Base-by-base conservation (phyloP, 2,329 filamentous ascomycete species). In the Talaromyces funiculosus region DNA sequence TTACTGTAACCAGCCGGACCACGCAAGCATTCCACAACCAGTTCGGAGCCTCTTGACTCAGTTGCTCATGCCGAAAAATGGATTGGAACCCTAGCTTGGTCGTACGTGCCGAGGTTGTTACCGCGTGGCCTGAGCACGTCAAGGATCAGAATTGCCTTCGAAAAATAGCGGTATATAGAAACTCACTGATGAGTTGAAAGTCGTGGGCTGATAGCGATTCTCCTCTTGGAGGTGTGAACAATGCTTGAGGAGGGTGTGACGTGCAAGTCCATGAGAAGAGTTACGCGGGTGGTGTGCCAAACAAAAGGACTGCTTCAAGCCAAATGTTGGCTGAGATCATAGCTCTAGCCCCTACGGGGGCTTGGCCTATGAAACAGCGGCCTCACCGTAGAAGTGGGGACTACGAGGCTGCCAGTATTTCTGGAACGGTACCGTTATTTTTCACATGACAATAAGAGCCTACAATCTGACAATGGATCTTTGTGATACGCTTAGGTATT, bases 261-360 rank as follows among this genome's bases (percentile, higher is more conserved):
- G 16, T 49, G 26, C 16, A 49, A 49, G 24, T 29, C 18, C 26
- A 18, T 16, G 14, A 49, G 16, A 29, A 49, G 26, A 49, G 31
- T 49, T 49, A 20, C 18, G n/a, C 9, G 24, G 43, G 42, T 26
- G 22, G 22, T 26, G 24, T 51, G 47, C 47, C 20, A 54, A 40
- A 40, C 20, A 24, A 20, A 24, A 33, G 33, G 18, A 54, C n/a
- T 53, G 31, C 40, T 22, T 18, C 18, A 54, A 31, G 43, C 8
- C 35, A 33, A 45, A 38, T 54, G 49, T 62, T 42, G 35, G 61
- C 58, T 61, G 61, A 61, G 61, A 61, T 63, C 61, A 63, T 63
- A 63, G 61, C 61, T 63, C 43, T 29, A 16, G 37, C 31, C n/a
- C 38, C 22, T 38, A 9, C 16, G 14, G 18, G 9, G 18, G n/a